A percentile compares a stretch with the other conserved stretches of the same genome.
These are phyloP conservation scores for Rhodotorula sp. DNA, from an alignment of 1,284 basidiomycete species.

Conservation along the genomic window DNA sequence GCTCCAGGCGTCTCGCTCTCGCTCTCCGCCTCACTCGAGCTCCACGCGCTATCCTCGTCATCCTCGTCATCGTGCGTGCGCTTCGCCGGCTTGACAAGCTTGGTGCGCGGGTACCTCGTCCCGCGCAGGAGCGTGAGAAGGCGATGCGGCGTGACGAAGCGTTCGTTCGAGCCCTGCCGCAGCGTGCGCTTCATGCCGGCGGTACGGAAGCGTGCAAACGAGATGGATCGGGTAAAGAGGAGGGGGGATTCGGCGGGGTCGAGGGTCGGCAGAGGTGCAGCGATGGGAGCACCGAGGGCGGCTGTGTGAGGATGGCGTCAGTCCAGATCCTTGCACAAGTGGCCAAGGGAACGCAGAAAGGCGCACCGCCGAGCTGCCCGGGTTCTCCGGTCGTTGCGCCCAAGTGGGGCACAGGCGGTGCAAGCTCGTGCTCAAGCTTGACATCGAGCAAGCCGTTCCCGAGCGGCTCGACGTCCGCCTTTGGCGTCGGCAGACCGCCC, in stretches of 20 bases:
- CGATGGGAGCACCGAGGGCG: not conserved
- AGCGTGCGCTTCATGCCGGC: slow-evolving; percentile 91
- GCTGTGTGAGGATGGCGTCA: not conserved
- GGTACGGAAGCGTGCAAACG: slow-evolving; percentile 91
- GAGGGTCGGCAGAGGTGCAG: slow-evolving; percentile 12
- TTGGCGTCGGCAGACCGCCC: no score
- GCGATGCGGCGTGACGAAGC: slow-evolving; percentile 88
- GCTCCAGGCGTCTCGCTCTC: slow-evolving; percentile 4
- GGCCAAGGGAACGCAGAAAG: not conserved
- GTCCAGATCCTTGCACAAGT: not conserved
- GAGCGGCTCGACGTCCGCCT: no score
- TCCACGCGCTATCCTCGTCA: slow-evolving; percentile 58
- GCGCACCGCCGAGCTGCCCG: not conserved
- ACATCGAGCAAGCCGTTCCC: no score
- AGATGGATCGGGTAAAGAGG: slow-evolving; percentile 68
- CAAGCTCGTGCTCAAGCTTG: no score
- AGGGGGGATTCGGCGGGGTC: slow-evolving; percentile 38
- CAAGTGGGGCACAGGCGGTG: no score
- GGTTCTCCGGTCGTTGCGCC: not conserved
- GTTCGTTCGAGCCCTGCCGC: slow-evolving; percentile 81
- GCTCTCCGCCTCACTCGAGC: slow-evolving; percentile 1
- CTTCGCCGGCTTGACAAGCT: slow-evolving; percentile 6
- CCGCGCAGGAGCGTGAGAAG: slow-evolving; percentile 54
- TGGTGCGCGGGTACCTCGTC: slow-evolving; percentile 32
- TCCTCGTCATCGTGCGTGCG: slow-evolving; percentile 28